Conservation (phyloP, 257 asterid species). For the Jacaranda copaia region DNA sequence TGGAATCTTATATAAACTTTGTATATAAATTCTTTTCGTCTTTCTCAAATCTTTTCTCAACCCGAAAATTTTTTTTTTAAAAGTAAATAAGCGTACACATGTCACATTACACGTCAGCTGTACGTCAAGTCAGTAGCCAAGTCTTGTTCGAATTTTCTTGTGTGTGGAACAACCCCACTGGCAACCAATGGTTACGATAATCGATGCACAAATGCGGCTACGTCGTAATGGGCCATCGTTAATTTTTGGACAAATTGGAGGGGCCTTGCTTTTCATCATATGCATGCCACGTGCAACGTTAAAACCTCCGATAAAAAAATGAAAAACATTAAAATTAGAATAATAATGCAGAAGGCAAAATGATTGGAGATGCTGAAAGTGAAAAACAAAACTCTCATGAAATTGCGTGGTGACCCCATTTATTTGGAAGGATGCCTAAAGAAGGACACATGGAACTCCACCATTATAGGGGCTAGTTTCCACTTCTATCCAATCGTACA, state of each 20-base stretch:
- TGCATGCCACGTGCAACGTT: slow-evolving; percentile 32
- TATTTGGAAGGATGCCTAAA: slow-evolving; percentile 27
- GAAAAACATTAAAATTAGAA: background rate
- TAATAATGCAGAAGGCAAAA: slow-evolving; percentile 42
- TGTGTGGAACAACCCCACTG: background rate
- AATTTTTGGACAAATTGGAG: background rate
- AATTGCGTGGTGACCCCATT: slow-evolving; percentile 33
- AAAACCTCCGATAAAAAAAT: background rate
- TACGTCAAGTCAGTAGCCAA: slow-evolving; percentile 22
- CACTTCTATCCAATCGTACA: slow-evolving; percentile 17
- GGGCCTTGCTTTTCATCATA: background rate
- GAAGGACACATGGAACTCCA: slow-evolving; percentile 61
- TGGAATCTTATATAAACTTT: too few species aligned
- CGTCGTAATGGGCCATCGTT: slow-evolving; percentile 18
- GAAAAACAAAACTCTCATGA: background rate
- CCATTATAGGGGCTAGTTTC: slow-evolving; percentile 14
- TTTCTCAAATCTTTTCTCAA: too few species aligned
- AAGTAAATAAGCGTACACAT: background rate
- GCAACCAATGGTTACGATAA: slow-evolving; percentile 11
- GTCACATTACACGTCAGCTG: slow-evolving; percentile 28
- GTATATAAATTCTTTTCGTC: too few species aligned
- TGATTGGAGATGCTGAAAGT: slow-evolving; percentile 38
- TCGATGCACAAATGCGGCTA: too few species aligned
- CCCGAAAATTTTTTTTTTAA: too few species aligned
- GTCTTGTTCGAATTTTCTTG: slow-evolving; percentile 35